Base-by-base conservation (phyloP, 176 grass and related monocot genomes). In the Oryza brachyantha region DNA sequence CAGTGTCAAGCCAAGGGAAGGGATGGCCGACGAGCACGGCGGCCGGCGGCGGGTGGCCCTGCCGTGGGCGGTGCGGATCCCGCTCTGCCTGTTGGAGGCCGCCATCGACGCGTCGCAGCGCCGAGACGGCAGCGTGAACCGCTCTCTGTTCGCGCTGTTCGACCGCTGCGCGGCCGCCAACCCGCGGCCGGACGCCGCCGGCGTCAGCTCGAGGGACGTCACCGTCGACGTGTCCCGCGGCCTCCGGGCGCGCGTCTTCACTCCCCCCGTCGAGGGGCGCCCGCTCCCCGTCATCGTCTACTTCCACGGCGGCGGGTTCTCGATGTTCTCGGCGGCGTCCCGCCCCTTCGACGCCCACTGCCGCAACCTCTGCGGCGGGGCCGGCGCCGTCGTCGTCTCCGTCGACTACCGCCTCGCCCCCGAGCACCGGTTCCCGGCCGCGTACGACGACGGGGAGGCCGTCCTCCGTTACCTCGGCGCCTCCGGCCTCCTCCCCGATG, bases 231-330 rank as follows among this genome's bases (percentile, higher is more conserved):
- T 83, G 10, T 76, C 88, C 36, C 80, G 84, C 2, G 59, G 75
- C 25, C 81, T 91, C 73, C 84, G 79, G 66, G 86, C 78, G 67
- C 91, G 91, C 45, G 73, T 91, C 64, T 97, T 93, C 73, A 43
- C 84, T 0, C 88, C 93, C 0, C 7, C 16, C 2, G 11, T 34
- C 10, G 19, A 0, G 29, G 36, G 4, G 0, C 13, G 11, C 40
- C 72, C 40, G 67, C 66, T 82, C 5, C 94, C 88, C 5, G 28
- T 91, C 37, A 29, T 97, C 63, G 86, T 93, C 22, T 93, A 84
- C 84, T 93, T 85, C 88, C 93, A 97, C 73, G 91, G 91, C 57
- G 91, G 93, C 48, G 93, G 83, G 8, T 97, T 97, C 71, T 62
- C 70, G 60, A 19, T 91, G 19, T 86, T 91, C 63, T 91, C 45